A percentile compares a stretch with the other conserved stretches of the same genome.
phyloP scores from a whole-genome alignment of 78 protist species.

The Acrasis kona region DNA sequence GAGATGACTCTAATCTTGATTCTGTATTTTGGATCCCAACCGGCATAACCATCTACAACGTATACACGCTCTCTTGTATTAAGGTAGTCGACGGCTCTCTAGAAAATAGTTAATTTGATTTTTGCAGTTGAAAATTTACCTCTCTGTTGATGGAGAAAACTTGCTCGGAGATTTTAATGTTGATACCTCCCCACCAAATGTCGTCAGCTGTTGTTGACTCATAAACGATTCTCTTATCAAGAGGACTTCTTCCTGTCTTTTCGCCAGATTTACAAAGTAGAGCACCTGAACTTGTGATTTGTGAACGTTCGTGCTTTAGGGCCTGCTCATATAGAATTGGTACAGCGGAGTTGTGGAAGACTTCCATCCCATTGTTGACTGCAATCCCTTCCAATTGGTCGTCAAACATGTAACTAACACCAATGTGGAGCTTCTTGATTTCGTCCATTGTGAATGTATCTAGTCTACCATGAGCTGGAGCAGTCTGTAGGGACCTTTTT shows the following conservation, averaged over 20 bases:
- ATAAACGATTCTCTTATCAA: conserved; percentile 71
- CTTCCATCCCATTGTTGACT: no score
- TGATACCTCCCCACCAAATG: conserved; percentile 83
- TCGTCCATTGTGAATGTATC: no score
- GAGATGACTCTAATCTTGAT: conserved; percentile 75
- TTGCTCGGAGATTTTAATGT: conserved; percentile 47
- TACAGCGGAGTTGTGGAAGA: no score
- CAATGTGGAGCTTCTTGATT: no score
- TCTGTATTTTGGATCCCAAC: conserved; percentile 69
- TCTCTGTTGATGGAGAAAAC: conserved; percentile 69
- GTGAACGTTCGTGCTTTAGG: conserved; percentile 41
- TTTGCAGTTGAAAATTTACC: conserved; percentile 61
- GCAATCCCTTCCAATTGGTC: no score
- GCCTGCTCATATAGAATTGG: conserved; percentile 80
- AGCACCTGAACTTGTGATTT: conserved; percentile 53
- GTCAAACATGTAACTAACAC: no score
- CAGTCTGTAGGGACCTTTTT: no score
- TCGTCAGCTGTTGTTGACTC: conserved; percentile 33
- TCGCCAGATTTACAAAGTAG: conserved; percentile 53
- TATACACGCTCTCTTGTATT: conserved; percentile 66
- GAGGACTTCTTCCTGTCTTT: conserved; percentile 79
- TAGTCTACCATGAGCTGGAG: no score
- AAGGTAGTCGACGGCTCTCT: conserved; percentile 86
- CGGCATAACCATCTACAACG: conserved; percentile 83
- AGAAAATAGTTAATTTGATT: conserved; percentile 57